These are phyloP conservation scores for Carex scoparia DNA, from an alignment of 176 grass and related monocot genomes.

Conservation along the genomic window DNA sequence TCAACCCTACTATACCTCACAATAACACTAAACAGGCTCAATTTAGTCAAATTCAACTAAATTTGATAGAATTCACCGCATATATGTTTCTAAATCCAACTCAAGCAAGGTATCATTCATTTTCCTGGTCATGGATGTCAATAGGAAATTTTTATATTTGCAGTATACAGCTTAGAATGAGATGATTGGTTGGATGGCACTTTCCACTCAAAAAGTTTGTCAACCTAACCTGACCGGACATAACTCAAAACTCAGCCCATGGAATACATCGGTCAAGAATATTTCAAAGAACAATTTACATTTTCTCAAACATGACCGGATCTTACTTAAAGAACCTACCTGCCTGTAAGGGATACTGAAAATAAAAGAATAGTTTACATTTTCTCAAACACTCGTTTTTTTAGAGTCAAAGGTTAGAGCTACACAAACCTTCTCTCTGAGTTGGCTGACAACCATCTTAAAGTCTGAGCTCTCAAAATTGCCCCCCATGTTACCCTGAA, in stretches of 20 bases:
- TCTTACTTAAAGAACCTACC: neutral
- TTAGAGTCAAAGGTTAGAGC: neutral
- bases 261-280: neutral
- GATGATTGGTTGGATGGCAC: neutral
- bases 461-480: slow-evolving; percentile 38
- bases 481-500: neutral
- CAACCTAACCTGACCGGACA: neutral
- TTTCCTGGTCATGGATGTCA: neutral
- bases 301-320: neutral
- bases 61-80: neutral
- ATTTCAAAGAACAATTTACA: neutral
- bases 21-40: neutral
- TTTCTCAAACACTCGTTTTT: neutral
- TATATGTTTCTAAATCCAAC: neutral
- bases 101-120: neutral
- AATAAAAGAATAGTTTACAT: neutral
- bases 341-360: neutral
- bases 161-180: neutral
- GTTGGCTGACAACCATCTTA: slow-evolving; percentile 41
- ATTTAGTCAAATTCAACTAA: neutral
- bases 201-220: neutral
- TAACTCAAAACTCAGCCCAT: neutral
- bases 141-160: neutral
- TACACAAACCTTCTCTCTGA: slow-evolving; percentile 76
- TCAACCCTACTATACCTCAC: neutral